Evolutionary conservation across 768 basidiomycete genomes (phyloP), one percentile per base, ranked within the genome.

Genomic region (Agaricus sinodeliciosus): DNA sequence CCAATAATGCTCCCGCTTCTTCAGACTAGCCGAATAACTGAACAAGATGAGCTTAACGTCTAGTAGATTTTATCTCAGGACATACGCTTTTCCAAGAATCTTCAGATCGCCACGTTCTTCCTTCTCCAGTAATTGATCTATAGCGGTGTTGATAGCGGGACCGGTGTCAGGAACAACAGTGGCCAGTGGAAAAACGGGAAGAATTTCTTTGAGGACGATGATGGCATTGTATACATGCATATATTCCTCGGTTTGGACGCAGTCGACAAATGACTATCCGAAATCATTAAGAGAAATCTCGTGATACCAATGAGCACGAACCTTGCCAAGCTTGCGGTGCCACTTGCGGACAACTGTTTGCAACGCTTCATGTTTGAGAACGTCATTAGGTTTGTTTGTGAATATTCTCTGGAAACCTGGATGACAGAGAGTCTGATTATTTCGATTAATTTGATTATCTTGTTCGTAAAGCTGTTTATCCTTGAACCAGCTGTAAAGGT

Each of bases 191-290:
- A 96, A 96, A 46, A 90, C 86, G 0, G 90, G 85, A 27, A 94
- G 76, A 18, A 97, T 81, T 65, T 96, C 91, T 62, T 94, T 91
- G 57, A 96, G 75, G 26, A 99, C 85, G 36, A 94, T 81, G 67
- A 98, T 89, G n/a, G 91, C 80, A 63, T 99, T 99, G 68, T 95
- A 94, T 49, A 97, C 90, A 61, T 93, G 93, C 89, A 97, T 95
- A 66, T 94, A 98, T 62, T 94, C 94, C 46, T 80, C 81, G 2
- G 93, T 87, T 61, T 85, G 79, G 56, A 97, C 85, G 63, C 88
- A 93, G 28, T 82, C 85, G 16, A 77, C 72, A 58, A 97, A 82
- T 51, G 81, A 82, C 94, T 94, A 61, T 16, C 31, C 54, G 36
- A 37, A 34, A 27, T 22, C 22, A 26, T 9, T 54, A 35, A 56